Conservation (phyloP, 768 basidiomycete genomes). For the Rhodotorula babjevae region DNA sequence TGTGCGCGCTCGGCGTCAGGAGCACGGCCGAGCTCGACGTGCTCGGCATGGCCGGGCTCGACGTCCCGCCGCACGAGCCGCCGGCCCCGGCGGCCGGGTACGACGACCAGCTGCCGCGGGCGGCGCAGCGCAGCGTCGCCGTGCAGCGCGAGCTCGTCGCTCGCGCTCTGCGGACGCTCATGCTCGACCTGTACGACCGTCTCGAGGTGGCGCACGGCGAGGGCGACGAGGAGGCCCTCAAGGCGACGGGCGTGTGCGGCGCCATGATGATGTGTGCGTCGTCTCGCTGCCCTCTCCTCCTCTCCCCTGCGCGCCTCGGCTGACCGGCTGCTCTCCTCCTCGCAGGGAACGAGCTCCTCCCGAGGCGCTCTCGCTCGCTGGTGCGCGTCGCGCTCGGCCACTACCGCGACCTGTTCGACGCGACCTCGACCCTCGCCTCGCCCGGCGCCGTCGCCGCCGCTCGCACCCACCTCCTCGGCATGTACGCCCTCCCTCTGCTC, state of each 20-base stretch:
- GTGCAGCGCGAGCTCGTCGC: not conserved
- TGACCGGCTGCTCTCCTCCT: too few relatives aligned
- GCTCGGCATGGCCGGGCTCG: not conserved
- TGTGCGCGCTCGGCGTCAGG: not conserved
- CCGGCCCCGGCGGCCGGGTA: not conserved
- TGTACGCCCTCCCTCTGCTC: constrained; percentile 7
- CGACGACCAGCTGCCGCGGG: too few relatives aligned
- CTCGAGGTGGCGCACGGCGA: constrained; percentile 11
- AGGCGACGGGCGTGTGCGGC: not conserved
- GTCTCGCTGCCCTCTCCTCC: too few relatives aligned
- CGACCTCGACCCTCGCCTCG: not conserved
- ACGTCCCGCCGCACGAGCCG: not conserved
- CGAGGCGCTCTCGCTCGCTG: constrained; percentile 4
- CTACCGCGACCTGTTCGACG: constrained; percentile 17
- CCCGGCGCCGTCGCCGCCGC: not conserved
- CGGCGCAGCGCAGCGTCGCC: not conserved
- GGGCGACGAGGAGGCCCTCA: not conserved
- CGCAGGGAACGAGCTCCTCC: constrained; percentile 11
- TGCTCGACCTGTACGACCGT: constrained; percentile 4
- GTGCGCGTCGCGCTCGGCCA: constrained; percentile 4
- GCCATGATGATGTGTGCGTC: constrained; percentile 7
- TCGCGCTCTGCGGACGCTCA: not conserved
- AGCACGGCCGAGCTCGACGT: not conserved
- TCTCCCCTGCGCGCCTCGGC: too few relatives aligned
- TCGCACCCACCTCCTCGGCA: not conserved